Percentiles rank a stretch among this genome's conserved stretches.
Conservation (phyloP, 73 alveolate species). For the Tetrahymena borealis region DNA sequence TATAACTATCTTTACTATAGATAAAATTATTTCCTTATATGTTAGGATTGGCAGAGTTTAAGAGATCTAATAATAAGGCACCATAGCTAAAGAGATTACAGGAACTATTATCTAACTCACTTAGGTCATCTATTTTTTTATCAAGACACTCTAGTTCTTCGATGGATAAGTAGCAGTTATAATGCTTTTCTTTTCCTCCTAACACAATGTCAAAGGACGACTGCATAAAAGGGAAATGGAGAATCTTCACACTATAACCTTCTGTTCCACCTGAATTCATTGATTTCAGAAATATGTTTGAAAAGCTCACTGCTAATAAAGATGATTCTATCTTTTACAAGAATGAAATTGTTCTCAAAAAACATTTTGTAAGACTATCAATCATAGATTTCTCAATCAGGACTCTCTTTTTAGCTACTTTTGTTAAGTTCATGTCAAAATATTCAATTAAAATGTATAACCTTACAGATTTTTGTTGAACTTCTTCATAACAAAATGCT, state of each 20-base stretch:
- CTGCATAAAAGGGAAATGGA: background rate
- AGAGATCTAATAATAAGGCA: background rate
- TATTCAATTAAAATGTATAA: background rate
- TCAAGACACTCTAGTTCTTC: background rate
- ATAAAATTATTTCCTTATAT: background rate
- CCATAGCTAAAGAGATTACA: background rate
- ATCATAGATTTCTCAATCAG: background rate
- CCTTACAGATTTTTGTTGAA: background rate
- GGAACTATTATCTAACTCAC: background rate
- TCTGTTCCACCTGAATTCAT: background rate
- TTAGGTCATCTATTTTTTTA: background rate
- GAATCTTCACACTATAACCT: background rate
- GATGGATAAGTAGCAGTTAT: background rate
- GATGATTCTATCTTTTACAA: background rate
- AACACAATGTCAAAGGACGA: background rate
- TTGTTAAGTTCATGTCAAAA: background rate
- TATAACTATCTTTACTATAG: background rate
- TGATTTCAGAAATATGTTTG: background rate
- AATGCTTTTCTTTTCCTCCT: background rate
- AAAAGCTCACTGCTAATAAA: background rate
- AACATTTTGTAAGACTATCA: background rate
- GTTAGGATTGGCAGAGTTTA: background rate
- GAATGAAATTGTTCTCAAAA: background rate
- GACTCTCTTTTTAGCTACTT: background rate
- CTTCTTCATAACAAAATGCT: background rate